Base-by-base conservation (phyloP, 306 rosid species). In the Acacia confusa region DNA sequence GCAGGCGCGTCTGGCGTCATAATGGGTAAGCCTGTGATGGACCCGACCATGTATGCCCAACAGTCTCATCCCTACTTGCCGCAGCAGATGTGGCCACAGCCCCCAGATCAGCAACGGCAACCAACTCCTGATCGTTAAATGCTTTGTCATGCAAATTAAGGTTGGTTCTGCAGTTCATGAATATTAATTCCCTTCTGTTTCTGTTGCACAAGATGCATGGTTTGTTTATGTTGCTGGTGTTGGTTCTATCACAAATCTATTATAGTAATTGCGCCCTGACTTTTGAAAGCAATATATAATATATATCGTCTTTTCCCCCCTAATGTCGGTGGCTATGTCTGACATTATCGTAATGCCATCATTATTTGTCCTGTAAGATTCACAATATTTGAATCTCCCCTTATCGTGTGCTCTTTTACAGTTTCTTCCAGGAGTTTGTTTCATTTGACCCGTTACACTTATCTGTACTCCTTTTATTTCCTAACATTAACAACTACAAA, bases 21-120 rank as follows among this genome's bases (percentile, higher is more conserved):
- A 79, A 84, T 87, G 90, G 90, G 90, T 19, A 87, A 87, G 69
- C 90, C 88, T 19, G 87, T 87, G 82, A 87, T 87, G 88, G 90
- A 87, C 71, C 90, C 90, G 24, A 79, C 79, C 15, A 82, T 87
- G 83, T 87, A 82, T 82, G 88, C 85, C 70, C 90, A 87, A 77
- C 90, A 87, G 69, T 38, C 88, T 72, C 88, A 87, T 72, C 85
- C 90, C 63, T 87, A 85, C 83, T 85, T 85, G 85, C 83, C 88
- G 7, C 87, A 84, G 24, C 88, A 82, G 16, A 84, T 87, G 86
- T 87, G 90, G 90, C 90, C 88, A 63, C 90, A 84, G 70, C 86
- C 90, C 34, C 83, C 83, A 4, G 90, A 50, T 17, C 57, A 84
- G 30, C 90, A 87, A 58, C 79, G 79, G 25, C 87, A 74, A 66